Percentiles rank a stretch among this genome's conserved stretches.
Conservation (phyloP, 192 early-diverging fungal genomes). For the Thamnidium elegans region DNA sequence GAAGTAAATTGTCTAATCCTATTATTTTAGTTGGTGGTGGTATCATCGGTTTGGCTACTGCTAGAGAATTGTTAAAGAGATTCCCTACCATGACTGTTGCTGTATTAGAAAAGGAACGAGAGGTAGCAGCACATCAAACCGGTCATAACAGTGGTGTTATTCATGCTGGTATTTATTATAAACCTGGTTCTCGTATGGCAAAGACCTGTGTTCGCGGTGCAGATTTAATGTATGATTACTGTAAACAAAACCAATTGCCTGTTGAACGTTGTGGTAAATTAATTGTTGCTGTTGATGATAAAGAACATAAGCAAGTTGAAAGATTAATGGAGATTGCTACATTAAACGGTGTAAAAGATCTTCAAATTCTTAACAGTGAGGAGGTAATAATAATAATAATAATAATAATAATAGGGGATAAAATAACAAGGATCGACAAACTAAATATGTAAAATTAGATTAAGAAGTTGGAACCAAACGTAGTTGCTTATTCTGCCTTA, state of each 20-base stretch:
- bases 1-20: too few relatives aligned
- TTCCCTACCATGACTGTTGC: slow-evolving; percentile 33
- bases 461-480: slow-evolving; percentile 33
- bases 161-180: slow-evolving; percentile 35
- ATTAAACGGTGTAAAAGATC: slow-evolving; percentile 33
- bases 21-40: slow-evolving; percentile 43
- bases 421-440: background rate
- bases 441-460: slow-evolving; percentile 13
- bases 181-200: slow-evolving; percentile 35
- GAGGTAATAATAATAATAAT: slow-evolving; percentile 24
- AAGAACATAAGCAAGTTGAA: slow-evolving; percentile 37
- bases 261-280: slow-evolving; percentile 47
- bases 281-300: slow-evolving; percentile 41
- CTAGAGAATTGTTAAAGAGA: slow-evolving; percentile 32
- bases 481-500: slow-evolving; percentile 32
- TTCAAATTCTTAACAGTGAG: slow-evolving; percentile 29
- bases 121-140: slow-evolving; percentile 37
- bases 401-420: background rate
- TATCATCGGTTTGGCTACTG: slow-evolving; percentile 37
- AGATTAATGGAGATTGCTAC: slow-evolving; percentile 28
- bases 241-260: slow-evolving; percentile 39
- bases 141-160: slow-evolving; percentile 38
- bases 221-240: slow-evolving; percentile 47
- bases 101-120: slow-evolving; percentile 35
- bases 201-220: slow-evolving; percentile 48